Base-by-base conservation (phyloP, 148 eudicot genomes). In the Cornus kousa region DNA sequence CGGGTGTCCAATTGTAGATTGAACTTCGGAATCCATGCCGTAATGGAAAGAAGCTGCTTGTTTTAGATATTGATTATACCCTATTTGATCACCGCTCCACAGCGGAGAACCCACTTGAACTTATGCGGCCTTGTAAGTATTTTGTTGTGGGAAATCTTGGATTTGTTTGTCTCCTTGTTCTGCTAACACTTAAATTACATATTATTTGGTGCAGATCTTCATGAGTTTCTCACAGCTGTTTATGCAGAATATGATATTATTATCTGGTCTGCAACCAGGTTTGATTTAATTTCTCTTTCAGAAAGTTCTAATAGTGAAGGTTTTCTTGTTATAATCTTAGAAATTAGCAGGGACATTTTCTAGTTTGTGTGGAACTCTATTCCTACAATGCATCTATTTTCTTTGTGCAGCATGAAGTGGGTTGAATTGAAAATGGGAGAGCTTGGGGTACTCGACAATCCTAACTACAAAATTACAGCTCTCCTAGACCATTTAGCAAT, bases 221-320 rank as follows among this genome's bases (percentile, higher is more conserved):
- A 96, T 57, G 99, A 93, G 81, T 96, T 93, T 81, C 97, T 96
- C 59, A 80, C 97, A 7, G 97, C 99, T 80, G 97, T 85, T 82
- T 96, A 96, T 92, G 93, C 98, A 5, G 98, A 93, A 86, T 96
- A 93, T 86, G 99, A 96, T 83, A 93, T 96, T 66, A 90, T 96
- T 84, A 96, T 96, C 87, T 96, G 99, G 99, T 96, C 99, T 84
- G 99, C 99, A 70, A 96, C 99, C 77, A 90, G 97, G 99, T 91
- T 40, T 77, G 86, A 5, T 78, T 67, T 72, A 31, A 3, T 5
- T 37, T 57, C 64, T 57, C 20, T 57, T 4, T 14, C 20, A 14
- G 5, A 57, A 14, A 17, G 17, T 4, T 14, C 64, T 57, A 57
- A 17, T 14, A 48, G 7, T 57, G 5, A 57, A 13, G 17, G 3